Evolutionary conservation across 768 basidiomycete species (phyloP).

Genomic region (Hygrocybe coccinea): DNA sequence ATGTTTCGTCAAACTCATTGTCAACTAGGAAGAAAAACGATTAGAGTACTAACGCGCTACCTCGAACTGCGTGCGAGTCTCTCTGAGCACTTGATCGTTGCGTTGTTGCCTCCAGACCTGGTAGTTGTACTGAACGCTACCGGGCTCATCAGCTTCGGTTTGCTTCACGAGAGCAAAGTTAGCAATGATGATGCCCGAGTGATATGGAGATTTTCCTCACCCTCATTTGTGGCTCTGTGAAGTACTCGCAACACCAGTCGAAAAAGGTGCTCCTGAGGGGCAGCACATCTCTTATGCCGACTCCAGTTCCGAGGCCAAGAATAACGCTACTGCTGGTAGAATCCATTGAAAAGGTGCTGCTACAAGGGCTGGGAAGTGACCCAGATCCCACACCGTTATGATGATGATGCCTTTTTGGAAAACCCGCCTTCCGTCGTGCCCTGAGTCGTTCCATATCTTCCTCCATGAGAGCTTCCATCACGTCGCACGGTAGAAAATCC

Average conservation of each 20-base stretch:
- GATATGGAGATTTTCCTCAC: slow-evolving; percentile 40
- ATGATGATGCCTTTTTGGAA: slow-evolving; percentile 40
- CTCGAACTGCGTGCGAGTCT: slow-evolving; percentile 66
- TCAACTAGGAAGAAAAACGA: not conserved
- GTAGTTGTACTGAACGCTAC: slow-evolving; percentile 88
- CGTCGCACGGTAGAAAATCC: slow-evolving; percentile 67
- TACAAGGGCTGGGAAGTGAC: slow-evolving; percentile 60
- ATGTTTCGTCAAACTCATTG: not conserved
- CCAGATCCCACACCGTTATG: slow-evolving; percentile 34
- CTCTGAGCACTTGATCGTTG: slow-evolving; percentile 72
- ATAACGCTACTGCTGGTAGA: slow-evolving; percentile 64
- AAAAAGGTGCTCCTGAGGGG: slow-evolving; percentile 90
- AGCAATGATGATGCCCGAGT: not conserved
- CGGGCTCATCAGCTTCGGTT: slow-evolving; percentile 93
- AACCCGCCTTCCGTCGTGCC: slow-evolving; percentile 52
- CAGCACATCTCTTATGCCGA: slow-evolving; percentile 76
- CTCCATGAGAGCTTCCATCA: slow-evolving; percentile 85
- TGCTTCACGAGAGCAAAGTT: slow-evolving; percentile 48
- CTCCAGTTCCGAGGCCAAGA: slow-evolving; percentile 73
- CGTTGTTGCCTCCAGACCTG: slow-evolving; percentile 92
- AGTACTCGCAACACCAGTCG: slow-evolving; percentile 96
- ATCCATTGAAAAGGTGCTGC: slow-evolving; percentile 74
- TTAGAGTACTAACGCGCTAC: slow-evolving; percentile 56
- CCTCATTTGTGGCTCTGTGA: slow-evolving; percentile 98
- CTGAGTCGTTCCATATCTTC: slow-evolving; percentile 91